phyloP scores from a whole-genome alignment of 2,329 filamentous ascomycete genomes.

The Dactylellina cionopaga region DNA sequence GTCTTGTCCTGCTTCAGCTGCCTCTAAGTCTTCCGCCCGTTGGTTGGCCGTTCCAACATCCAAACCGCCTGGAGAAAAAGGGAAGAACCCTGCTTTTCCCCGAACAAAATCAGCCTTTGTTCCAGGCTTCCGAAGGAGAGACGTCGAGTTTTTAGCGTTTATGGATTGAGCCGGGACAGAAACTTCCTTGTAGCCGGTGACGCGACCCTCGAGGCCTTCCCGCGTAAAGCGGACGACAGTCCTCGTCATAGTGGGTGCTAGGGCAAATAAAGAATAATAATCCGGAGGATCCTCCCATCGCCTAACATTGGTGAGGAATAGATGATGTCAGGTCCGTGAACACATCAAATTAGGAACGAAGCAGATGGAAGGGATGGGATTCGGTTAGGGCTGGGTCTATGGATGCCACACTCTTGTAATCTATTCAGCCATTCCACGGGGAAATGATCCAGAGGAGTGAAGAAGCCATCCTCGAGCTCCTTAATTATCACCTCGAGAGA shows the following conservation, averaged over 20 bases:
- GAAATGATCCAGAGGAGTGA: slow-evolving; percentile 82
- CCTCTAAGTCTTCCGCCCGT: slow-evolving; percentile 83
- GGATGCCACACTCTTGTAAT: slow-evolving; percentile 75
- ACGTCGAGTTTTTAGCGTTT: slow-evolving; percentile 95
- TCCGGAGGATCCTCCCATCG: slow-evolving; percentile 85
- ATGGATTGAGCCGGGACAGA: slow-evolving; percentile 88
- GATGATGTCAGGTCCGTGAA: slow-evolving; percentile 26
- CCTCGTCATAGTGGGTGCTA: slow-evolving; percentile 89
- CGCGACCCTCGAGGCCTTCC: slow-evolving; percentile 88
- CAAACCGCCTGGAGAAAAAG: slow-evolving; percentile 89
- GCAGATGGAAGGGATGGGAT: slow-evolving; percentile 23
- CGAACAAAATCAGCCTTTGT: slow-evolving; percentile 89
- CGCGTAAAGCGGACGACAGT: slow-evolving; percentile 93
- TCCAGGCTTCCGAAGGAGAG: slow-evolving; percentile 84
- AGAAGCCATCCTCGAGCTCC: slow-evolving; percentile 76
- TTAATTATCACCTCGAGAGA: slow-evolving; percentile 21
- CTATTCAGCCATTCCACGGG: slow-evolving; percentile 86
- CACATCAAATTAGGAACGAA: slow-evolving; percentile 7
- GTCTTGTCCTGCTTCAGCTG: slow-evolving; percentile 72
- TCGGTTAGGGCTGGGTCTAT: slow-evolving; percentile 33
- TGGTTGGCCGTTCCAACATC: slow-evolving; percentile 75
- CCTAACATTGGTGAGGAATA: slow-evolving; percentile 58
- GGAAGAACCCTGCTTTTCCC: slow-evolving; percentile 91
- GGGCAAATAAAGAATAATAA: slow-evolving; percentile 72
- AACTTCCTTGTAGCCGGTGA: slow-evolving; percentile 93